Evolutionary conservation across 202 grass and related monocot genomes (phyloP).

Genomic region (Digitaria exilis): DNA sequence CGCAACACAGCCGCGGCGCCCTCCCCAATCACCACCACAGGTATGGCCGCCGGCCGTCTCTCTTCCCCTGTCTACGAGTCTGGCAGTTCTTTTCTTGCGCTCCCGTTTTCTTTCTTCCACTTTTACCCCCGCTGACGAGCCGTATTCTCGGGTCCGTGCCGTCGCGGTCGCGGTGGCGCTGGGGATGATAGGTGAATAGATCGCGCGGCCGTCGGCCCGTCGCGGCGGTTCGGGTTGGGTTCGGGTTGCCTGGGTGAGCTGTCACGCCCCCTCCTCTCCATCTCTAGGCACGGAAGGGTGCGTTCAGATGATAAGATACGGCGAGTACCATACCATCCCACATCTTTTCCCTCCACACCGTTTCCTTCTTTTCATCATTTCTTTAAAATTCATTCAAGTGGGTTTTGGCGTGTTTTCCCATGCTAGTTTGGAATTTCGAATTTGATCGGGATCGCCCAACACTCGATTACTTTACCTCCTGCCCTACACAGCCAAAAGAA

Average conservation of each 20-base stretch:
- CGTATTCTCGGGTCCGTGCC: neutral
- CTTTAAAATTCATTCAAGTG: neutral
- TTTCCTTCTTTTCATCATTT: neutral
- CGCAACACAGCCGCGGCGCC: neutral
- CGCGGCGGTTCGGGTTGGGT: neutral
- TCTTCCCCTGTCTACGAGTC: neutral
- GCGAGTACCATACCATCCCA: neutral
- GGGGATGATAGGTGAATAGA: too few species aligned
- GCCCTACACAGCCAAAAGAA: neutral
- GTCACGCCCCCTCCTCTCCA: neutral
- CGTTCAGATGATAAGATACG: constrained; percentile 24
- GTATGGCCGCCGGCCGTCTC: constrained; percentile 39
- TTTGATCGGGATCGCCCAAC: constrained; percentile 18
- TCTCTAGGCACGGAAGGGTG: constrained; percentile 20
- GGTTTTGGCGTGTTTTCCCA: constrained; percentile 15
- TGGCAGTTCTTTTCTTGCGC: neutral
- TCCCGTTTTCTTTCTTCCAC: constrained; percentile 5
- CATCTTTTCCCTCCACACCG: neutral
- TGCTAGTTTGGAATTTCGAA: neutral
- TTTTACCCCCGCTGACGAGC: constrained; percentile 7
- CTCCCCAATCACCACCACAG: constrained; percentile 38
- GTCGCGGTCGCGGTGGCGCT: neutral
- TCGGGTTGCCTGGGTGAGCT: neutral
- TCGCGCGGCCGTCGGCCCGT: neutral
- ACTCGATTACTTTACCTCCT: neutral